A percentile compares a stretch with the other conserved stretches of the same genome.
phyloP scores from a whole-genome alignment of 352 stramenopile species.

The Globisporangium splendens region DNA sequence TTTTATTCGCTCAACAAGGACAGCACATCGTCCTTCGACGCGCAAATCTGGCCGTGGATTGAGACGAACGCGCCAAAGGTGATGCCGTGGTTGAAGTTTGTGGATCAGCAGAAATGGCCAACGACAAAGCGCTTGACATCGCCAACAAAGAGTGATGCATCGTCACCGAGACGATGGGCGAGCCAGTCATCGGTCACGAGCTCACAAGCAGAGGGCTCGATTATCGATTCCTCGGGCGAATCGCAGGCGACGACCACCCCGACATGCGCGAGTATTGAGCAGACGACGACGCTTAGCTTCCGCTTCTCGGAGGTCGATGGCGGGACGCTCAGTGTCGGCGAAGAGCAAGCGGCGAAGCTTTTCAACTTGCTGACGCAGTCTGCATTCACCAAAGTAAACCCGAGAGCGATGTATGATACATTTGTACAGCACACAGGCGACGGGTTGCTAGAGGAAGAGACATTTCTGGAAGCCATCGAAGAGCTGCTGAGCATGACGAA shows the following conservation, averaged over 20 bases:
- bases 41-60: constrained; percentile 62
- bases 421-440: constrained; percentile 85
- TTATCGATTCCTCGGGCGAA: constrained; percentile 11
- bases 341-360: constrained; percentile 53
- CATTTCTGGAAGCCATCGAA: constrained; percentile 76
- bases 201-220: constrained; percentile 11
- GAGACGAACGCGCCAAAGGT: constrained; percentile 46
- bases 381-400: constrained; percentile 65
- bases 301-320: constrained; percentile 69
- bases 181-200: constrained; percentile 11
- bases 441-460: constrained; percentile 78
- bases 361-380: constrained; percentile 64
- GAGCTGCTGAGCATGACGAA: constrained; percentile 79
- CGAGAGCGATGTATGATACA: constrained; percentile 81
- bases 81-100: constrained; percentile 64
- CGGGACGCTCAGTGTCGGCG: constrained; percentile 48
- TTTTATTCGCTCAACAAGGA: constrained; percentile 38
- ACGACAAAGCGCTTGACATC: constrained; percentile 41
- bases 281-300: constrained; percentile 42
- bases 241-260: constrained; percentile 15
- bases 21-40: constrained; percentile 27
- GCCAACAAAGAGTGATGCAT: constrained; percentile 17
- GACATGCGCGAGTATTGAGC: constrained; percentile 13
- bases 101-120: constrained; percentile 71
- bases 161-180: constrained; percentile 10